A percentile compares a stretch with the other conserved stretches of the same genome.
phyloP scores from a whole-genome alignment of 345 rosid genomes.

The Laguncularia racemosa region DNA sequence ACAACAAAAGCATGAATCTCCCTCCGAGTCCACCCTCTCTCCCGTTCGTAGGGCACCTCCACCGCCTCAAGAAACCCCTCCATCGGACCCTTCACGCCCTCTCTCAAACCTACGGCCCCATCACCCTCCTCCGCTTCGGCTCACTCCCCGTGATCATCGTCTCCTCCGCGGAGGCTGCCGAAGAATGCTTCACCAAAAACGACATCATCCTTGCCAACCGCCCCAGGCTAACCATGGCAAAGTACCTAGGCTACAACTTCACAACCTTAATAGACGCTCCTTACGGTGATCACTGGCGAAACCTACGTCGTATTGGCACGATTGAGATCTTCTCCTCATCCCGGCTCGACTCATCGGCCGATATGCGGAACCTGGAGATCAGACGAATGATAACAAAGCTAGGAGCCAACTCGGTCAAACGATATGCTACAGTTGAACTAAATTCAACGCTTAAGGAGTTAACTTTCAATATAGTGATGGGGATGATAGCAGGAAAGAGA shows the following conservation, averaged over 20 bases:
- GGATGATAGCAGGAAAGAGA: slow-evolving; percentile 5
- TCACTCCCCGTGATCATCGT: slow-evolving; percentile 21
- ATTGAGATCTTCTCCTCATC: too few relatives aligned
- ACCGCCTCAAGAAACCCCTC: slow-evolving; percentile 19
- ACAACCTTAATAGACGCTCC: slow-evolving; percentile 16
- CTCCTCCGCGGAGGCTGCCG: slow-evolving; percentile 21
- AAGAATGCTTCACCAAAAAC: slow-evolving; percentile 44
- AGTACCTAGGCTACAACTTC: slow-evolving; percentile 31
- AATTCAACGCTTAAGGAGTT: slow-evolving; percentile 12
- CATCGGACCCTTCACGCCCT: slow-evolving; percentile 16
- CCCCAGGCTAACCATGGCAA: slow-evolving; percentile 13
- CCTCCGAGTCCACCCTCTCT: slow-evolving; percentile 26
- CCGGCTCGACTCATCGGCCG: too few relatives aligned
- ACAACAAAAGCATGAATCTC: slow-evolving; percentile 5
- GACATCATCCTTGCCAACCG: slow-evolving; percentile 35
- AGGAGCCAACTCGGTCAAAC: too few relatives aligned
- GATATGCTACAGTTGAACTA: slow-evolving; percentile 9
- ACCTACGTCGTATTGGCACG: slow-evolving; percentile 18
- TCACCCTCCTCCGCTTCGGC: slow-evolving; percentile 34
- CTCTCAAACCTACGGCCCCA: slow-evolving; percentile 26
- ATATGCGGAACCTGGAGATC: too few relatives aligned
- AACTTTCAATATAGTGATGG: slow-evolving; percentile 14
- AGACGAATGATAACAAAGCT: too few relatives aligned
- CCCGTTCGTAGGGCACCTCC: slow-evolving; percentile 21
- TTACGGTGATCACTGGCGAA: slow-evolving; percentile 60